phyloP scores from a whole-genome alignment of 2,329 filamentous ascomycete genomes.

The Tolypocladium guangdongense region DNA sequence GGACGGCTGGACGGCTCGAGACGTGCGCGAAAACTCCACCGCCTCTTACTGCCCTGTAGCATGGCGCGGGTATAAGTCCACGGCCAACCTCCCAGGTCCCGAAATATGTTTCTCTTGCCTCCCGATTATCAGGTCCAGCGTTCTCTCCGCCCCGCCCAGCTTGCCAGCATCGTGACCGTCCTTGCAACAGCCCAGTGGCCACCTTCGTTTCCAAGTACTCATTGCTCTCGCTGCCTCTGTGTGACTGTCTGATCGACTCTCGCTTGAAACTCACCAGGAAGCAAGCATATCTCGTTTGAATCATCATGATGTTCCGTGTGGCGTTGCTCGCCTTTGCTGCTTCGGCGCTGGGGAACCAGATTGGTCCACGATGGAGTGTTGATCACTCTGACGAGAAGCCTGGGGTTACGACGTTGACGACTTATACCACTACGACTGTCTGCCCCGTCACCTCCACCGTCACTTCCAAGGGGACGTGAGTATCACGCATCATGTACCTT shows the following conservation, averaged over 20 bases:
- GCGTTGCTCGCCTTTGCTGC: constrained; percentile 5
- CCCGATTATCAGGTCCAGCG: background rate
- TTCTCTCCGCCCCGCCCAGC: background rate
- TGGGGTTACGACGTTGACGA: constrained; percentile 13
- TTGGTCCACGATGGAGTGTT: constrained; percentile 1
- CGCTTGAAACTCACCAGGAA: background rate
- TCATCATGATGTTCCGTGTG: constrained; percentile 1
- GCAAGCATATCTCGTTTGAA: background rate
- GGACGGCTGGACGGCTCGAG: background rate
- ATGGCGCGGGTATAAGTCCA: constrained; percentile 1
- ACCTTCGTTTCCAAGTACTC: background rate
- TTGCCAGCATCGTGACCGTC: background rate
- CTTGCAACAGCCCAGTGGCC: background rate
- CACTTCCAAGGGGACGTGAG: constrained; percentile 28
- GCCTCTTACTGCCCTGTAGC: background rate
- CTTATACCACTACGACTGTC: constrained; percentile 31
- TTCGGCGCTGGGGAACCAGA: constrained; percentile 1
- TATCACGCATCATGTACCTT: background rate
- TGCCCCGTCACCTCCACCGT: constrained; percentile 35
- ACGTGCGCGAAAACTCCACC: background rate
- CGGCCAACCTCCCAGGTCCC: background rate
- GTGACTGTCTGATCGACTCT: background rate
- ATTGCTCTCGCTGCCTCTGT: background rate
- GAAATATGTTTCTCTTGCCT: background rate
- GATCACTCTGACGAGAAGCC: background rate